These are phyloP conservation scores for Candida anglica DNA, from an alignment of 805 yeast genomes.

Conservation along the genomic window DNA sequence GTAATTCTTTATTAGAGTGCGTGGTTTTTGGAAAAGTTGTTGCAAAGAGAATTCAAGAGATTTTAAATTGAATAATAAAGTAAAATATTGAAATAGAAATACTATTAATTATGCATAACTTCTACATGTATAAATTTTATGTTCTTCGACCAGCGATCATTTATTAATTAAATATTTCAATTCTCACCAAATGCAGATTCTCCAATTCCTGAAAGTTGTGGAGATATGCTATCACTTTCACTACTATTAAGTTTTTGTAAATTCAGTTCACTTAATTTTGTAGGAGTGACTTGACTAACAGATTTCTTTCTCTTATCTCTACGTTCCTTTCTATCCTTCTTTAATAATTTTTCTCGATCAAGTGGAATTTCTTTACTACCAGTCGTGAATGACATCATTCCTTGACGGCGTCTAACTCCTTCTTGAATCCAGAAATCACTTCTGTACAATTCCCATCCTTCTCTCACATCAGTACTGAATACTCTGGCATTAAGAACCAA, in stretches of 20 bases:
- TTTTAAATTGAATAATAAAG: not conserved
- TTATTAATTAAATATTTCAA: not conserved
- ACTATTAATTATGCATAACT: no score
- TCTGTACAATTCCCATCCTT: constrained; percentile 92
- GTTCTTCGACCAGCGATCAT: not conserved
- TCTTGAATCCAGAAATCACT: constrained; percentile 92
- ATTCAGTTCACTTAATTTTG: constrained; percentile 16
- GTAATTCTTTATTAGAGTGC: constrained; percentile 55
- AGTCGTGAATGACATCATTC: constrained; percentile 24
- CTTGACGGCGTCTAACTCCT: constrained; percentile 54
- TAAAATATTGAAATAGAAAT: not conserved
- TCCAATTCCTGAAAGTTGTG: not conserved
- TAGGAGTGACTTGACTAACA: constrained; percentile 7
- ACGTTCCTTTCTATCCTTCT: constrained; percentile 37
- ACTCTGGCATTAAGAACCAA: constrained; percentile 76
- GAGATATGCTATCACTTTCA: constrained; percentile 1
- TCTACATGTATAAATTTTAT: not conserved
- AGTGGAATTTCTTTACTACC: constrained; percentile 4
- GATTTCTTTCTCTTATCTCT: constrained; percentile 33
- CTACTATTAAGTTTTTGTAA: constrained; percentile 9
- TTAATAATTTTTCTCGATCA: constrained; percentile 25
- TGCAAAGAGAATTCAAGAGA: constrained; percentile 19
- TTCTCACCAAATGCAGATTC: no score
- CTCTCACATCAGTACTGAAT: constrained; percentile 78
- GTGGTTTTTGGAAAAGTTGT: constrained; percentile 58